These are phyloP conservation scores for Selaginella moellendorffii DNA, from an alignment of 75 land plant genomes.

Conservation along the genomic window DNA sequence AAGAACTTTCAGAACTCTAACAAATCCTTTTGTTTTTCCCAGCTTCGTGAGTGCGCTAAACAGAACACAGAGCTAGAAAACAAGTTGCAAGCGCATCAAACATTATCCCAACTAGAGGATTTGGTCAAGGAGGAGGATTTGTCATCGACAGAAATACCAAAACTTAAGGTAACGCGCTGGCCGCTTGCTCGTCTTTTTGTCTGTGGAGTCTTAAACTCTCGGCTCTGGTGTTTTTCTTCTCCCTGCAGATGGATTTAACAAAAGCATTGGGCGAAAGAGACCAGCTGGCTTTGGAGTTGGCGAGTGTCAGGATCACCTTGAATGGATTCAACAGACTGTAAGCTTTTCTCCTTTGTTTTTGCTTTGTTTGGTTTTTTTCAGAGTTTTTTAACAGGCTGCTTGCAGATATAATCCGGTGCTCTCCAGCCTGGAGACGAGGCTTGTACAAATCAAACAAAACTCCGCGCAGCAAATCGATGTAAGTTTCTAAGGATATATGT, in stretches of 20 bases:
- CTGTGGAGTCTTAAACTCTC: too few species aligned
- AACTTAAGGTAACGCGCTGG: too few species aligned
- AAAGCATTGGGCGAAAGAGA: constrained; percentile 63
- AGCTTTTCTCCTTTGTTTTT: constrained; percentile 3
- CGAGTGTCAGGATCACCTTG: constrained; percentile 54
- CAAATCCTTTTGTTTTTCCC: too few species aligned
- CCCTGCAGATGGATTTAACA: constrained; percentile 39
- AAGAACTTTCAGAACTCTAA: too few species aligned
- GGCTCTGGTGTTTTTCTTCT: too few species aligned
- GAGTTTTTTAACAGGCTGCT: not conserved
- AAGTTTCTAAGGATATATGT: not conserved
- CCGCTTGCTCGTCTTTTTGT: too few species aligned
- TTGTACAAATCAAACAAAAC: constrained; percentile 30
- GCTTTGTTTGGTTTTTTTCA: not conserved
- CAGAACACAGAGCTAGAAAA: too few species aligned
- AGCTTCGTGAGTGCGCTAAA: too few species aligned
- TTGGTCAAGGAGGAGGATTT: too few species aligned
- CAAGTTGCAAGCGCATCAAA: too few species aligned
- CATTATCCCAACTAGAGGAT: too few species aligned
- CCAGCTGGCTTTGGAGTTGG: constrained; percentile 51
- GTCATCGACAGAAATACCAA: too few species aligned
- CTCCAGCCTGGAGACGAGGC: constrained; percentile 32
- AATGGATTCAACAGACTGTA: constrained; percentile 51
- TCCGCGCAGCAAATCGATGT: not conserved
- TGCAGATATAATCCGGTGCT: constrained; percentile 51